These are phyloP conservation scores for Fusarium veterinarium DNA, from an alignment of 2,329 filamentous ascomycete genomes.

Conservation along the genomic window DNA sequence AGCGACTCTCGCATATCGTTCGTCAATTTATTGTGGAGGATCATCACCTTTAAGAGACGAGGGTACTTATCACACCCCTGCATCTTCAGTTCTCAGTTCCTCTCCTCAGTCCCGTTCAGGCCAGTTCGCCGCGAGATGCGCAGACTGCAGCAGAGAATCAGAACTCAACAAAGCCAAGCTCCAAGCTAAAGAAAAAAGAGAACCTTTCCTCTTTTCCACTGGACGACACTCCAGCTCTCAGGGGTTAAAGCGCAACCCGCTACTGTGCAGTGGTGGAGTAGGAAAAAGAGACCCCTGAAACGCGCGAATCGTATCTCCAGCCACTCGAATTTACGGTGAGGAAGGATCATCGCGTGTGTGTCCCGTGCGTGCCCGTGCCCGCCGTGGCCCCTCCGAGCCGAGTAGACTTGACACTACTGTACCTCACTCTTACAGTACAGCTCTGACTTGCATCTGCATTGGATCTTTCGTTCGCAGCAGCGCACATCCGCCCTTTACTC, in stretches of 20 bases:
- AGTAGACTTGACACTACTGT: conserved; percentile 10
- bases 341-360: conserved; percentile 2
- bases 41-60: conserved; percentile 4
- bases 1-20: conserved; percentile 32
- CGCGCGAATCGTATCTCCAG: conserved; percentile 18
- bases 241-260: neutral
- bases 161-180: neutral
- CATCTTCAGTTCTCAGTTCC: neutral
- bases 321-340: conserved; percentile 26
- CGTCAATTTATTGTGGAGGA: conserved; percentile 5
- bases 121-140: conserved; percentile 24
- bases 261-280: neutral
- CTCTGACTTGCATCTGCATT: conserved; percentile 40
- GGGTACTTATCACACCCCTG: conserved; percentile 2
- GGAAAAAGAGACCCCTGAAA: neutral
- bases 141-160: neutral
- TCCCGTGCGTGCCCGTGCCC: conserved; percentile 4
- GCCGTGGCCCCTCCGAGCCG: neutral
- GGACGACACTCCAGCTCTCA: neutral
- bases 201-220: conserved; percentile 4
- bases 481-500: conserved; percentile 4
- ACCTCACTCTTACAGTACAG: conserved; percentile 9
- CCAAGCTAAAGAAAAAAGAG: neutral
- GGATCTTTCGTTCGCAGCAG: conserved; percentile 23
- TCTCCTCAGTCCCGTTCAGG: neutral